Percentiles rank a stretch among this genome's conserved stretches.
Conservation (phyloP, 257 asterid genomes). For the Haberlea rhodopensis region DNA sequence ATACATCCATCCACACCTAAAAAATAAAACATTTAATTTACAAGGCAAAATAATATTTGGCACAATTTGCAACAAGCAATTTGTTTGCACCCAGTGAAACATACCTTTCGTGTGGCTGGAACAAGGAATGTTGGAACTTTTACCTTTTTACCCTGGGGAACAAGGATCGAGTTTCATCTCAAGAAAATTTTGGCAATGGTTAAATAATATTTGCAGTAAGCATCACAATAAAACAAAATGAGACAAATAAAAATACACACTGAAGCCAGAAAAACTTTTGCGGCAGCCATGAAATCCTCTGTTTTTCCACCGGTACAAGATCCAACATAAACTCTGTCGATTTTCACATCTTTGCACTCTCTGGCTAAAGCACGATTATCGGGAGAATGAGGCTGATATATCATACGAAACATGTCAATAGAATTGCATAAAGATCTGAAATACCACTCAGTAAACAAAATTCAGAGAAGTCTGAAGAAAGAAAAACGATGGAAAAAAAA, state of each 20-base stretch:
- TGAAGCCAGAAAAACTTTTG: constrained; percentile 80
- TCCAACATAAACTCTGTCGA: too few species aligned
- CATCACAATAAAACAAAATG: too few species aligned
- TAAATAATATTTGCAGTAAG: background rate
- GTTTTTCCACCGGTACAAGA: too few species aligned
- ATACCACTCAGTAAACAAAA: background rate
- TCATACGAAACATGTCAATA: too few species aligned
- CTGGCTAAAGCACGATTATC: too few species aligned
- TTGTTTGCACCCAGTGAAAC: constrained; percentile 11
- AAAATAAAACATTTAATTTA: constrained; percentile 7
- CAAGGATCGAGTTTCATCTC: constrained; percentile 20
- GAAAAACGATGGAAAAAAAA: too few species aligned
- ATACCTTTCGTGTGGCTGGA: constrained; percentile 97
- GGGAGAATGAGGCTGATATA: too few species aligned
- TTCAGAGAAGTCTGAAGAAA: too few species aligned
- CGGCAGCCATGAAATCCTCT: too few species aligned
- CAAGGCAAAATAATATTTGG: background rate
- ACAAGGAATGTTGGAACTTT: constrained; percentile 96
- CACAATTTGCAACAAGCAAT: background rate
- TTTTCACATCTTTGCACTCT: too few species aligned
- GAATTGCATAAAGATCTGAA: constrained; percentile 22
- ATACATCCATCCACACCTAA: constrained; percentile 98
- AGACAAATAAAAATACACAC: too few species aligned
- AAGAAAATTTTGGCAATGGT: background rate
- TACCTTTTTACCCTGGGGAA: constrained; percentile 76